phyloP scores from a whole-genome alignment of 2,329 filamentous ascomycete species.

The Pyricularia sp. region DNA sequence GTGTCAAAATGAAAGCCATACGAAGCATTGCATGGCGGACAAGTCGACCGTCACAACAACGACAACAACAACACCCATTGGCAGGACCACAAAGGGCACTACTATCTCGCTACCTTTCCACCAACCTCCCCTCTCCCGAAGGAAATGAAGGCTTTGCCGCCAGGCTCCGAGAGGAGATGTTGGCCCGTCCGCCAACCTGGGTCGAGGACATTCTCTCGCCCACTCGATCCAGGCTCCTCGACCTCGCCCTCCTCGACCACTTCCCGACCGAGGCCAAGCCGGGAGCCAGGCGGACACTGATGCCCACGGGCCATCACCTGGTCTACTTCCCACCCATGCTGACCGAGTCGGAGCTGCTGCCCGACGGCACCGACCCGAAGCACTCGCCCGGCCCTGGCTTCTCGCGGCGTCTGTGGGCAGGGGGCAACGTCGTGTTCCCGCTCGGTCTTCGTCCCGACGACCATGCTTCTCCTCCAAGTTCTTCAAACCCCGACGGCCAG shows the following conservation, averaged over 20 bases:
- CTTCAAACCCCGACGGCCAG: not conserved
- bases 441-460: not conserved
- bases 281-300: not conserved
- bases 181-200: slow-evolving; percentile 15
- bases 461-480: not conserved
- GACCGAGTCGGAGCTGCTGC: slow-evolving; percentile 46
- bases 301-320: slow-evolving; percentile 64
- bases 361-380: slow-evolving; percentile 73
- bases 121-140: not conserved
- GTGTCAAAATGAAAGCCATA: not conserved
- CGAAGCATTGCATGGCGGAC: not conserved
- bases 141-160: not conserved
- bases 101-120: not conserved
- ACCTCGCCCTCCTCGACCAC: slow-evolving; percentile 36
- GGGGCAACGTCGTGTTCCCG: slow-evolving; percentile 53
- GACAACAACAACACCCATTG: not conserved
- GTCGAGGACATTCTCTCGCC: slow-evolving; percentile 37
- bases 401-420: slow-evolving; percentile 75
- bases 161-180: slow-evolving; percentile 7
- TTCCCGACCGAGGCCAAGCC: slow-evolving; percentile 8
- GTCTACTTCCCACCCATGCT: slow-evolving; percentile 73
- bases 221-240: slow-evolving; percentile 52
- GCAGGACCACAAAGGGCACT: not conserved
- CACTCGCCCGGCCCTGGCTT: slow-evolving; percentile 65
- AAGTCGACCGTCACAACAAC: not conserved